phyloP scores from a whole-genome alignment of 208 protist species.

The Strigomonas oncopelti region DNA sequence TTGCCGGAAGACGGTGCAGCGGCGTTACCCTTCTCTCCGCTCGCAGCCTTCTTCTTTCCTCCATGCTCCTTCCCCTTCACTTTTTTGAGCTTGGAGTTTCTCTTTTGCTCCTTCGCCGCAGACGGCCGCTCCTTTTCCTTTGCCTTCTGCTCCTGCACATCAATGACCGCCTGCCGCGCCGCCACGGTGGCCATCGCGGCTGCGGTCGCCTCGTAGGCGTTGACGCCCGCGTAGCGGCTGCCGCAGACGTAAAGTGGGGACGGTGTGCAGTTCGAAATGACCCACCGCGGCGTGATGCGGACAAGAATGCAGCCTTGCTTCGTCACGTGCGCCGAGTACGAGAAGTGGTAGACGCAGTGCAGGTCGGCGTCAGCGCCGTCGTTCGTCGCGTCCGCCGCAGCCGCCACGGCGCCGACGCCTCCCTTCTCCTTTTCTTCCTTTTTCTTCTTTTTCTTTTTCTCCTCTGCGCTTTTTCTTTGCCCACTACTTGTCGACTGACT shows the following conservation, averaged over 20 bases:
- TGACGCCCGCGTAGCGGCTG: slow-evolving; percentile 34
- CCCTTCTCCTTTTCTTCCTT: too few species aligned
- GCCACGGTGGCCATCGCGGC: slow-evolving; percentile 26
- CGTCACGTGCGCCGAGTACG: slow-evolving; percentile 58
- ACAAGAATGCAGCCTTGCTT: slow-evolving; percentile 58
- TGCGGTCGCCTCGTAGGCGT: slow-evolving; percentile 27
- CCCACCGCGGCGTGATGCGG: slow-evolving; percentile 79
- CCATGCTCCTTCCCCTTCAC: too few species aligned
- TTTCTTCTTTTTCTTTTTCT: too few species aligned
- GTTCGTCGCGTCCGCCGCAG: background rate
- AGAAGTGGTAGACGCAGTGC: slow-evolving; percentile 51
- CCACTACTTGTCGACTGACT: too few species aligned
- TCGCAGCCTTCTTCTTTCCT: too few species aligned
- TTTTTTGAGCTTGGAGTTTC: too few species aligned
- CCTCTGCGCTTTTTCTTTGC: too few species aligned
- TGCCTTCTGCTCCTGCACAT: slow-evolving; percentile 16
- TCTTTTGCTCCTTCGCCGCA: too few species aligned
- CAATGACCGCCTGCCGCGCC: slow-evolving; percentile 14
- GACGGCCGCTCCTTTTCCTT: background rate
- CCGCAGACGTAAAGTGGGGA: slow-evolving; percentile 57
- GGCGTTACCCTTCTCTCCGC: too few species aligned
- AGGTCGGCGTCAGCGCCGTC: background rate
- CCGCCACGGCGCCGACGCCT: background rate
- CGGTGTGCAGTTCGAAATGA: slow-evolving; percentile 75
- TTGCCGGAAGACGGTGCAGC: background rate